Percentiles rank a stretch among this genome's conserved stretches.
Evolutionary conservation across 176 grass and related monocot genomes (phyloP).

Genomic region (Miscanthus lutarioriparius): DNA sequence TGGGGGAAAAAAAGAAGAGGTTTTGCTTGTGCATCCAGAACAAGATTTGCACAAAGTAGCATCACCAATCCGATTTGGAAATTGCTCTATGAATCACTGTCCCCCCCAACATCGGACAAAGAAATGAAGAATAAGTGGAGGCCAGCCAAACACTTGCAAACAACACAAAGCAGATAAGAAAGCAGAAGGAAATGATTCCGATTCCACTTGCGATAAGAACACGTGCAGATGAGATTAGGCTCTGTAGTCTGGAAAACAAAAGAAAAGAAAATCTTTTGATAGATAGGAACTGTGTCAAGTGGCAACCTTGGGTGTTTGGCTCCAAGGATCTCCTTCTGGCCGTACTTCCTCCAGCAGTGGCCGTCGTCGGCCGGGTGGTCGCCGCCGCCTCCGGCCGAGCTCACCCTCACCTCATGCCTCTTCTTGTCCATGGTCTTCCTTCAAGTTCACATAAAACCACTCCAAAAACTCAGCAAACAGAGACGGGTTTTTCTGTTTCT

Average conservation of each 20-base stretch:
- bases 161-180: neutral
- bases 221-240: slow-evolving; percentile 15
- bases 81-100: neutral
- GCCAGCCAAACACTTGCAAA: neutral
- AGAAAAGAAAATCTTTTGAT: neutral
- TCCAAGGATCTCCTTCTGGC: slow-evolving; percentile 77
- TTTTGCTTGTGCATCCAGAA: neutral
- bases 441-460: neutral
- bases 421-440: slow-evolving; percentile 44
- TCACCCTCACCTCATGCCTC: slow-evolving; percentile 52
- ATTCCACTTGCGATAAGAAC: neutral
- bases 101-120: neutral
- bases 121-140: neutral
- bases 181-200: slow-evolving; percentile 1
- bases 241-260: neutral
- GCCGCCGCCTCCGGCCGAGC: neutral
- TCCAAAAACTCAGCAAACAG: neutral
- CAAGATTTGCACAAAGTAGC: neutral
- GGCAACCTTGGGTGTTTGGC: slow-evolving; percentile 12
- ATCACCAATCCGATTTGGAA: neutral
- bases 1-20: neutral
- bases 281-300: neutral
- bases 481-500: neutral
- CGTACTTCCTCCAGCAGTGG: slow-evolving; percentile 85
- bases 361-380: slow-evolving; percentile 59